phyloP scores from a whole-genome alignment of 768 basidiomycete species.

The Phylloporus rhodoxanthus region DNA sequence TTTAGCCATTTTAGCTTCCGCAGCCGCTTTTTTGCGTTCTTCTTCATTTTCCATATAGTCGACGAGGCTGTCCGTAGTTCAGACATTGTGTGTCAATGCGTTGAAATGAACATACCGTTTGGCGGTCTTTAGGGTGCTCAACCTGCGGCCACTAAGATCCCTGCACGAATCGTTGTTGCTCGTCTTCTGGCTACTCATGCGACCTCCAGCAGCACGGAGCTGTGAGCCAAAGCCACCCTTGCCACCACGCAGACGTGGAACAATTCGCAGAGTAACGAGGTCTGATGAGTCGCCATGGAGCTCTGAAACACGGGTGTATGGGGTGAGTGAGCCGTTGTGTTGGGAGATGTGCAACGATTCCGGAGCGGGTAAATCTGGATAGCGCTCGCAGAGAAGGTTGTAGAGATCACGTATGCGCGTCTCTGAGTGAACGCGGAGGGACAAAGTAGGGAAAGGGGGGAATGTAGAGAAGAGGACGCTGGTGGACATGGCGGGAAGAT shows the following conservation, averaged over 20 bases:
- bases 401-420: slow-evolving; percentile 39
- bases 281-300: slow-evolving; percentile 28
- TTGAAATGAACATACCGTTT: slow-evolving; percentile 60
- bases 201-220: slow-evolving; percentile 91
- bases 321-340: slow-evolving; percentile 31
- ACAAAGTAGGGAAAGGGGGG: slow-evolving; percentile 53
- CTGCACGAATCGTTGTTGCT: slow-evolving; percentile 93
- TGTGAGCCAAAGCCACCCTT: slow-evolving; percentile 98
- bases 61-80: slow-evolving; percentile 51
- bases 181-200: slow-evolving; percentile 95
- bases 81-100: background rate
- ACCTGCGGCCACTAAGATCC: slow-evolving; percentile 81
- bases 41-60: slow-evolving; percentile 84
- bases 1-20: slow-evolving; percentile 74
- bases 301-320: slow-evolving; percentile 32
- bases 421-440: slow-evolving; percentile 39
- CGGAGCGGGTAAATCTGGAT: slow-evolving; percentile 42
- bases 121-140: slow-evolving; percentile 95
- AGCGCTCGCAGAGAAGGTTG: slow-evolving; percentile 40
- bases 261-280: slow-evolving; percentile 66
- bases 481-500: slow-evolving; percentile 36
- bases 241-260: slow-evolving; percentile 74
- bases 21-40: slow-evolving; percentile 68
- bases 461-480: slow-evolving; percentile 56
- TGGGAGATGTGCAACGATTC: slow-evolving; percentile 39